These are phyloP conservation scores for Globisporangium echinulatum DNA, from an alignment of 352 stramenopile genomes.

Conservation along the genomic window DNA sequence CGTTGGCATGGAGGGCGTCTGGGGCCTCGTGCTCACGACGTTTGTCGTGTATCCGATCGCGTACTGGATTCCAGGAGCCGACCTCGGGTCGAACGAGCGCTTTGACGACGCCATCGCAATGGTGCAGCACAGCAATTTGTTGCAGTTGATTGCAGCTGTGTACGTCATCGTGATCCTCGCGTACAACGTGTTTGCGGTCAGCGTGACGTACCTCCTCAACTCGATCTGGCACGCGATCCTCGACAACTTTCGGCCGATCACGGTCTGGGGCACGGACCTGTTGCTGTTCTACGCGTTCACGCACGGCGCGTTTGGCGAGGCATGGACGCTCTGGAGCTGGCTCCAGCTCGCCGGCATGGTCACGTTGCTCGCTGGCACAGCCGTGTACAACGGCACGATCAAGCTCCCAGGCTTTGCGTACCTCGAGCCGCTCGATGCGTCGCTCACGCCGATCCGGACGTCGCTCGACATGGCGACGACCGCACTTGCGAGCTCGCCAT, in stretches of 20 bases:
- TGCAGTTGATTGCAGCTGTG: constrained; percentile 66
- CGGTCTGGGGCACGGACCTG: constrained; percentile 93
- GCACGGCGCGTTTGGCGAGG: constrained; percentile 87
- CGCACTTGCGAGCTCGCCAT: constrained; percentile 56
- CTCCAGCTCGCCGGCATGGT: constrained; percentile 93
- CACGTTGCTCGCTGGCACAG: constrained; percentile 92
- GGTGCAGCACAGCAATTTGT: constrained; percentile 55
- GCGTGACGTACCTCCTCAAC: constrained; percentile 95
- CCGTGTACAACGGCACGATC: constrained; percentile 94
- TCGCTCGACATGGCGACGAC: constrained; percentile 44
- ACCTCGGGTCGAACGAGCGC: constrained; percentile 93
- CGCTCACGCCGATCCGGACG: constrained; percentile 63
- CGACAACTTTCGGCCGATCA: constrained; percentile 97
- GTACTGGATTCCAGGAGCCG: constrained; percentile 86
- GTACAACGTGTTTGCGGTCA: constrained; percentile 97
- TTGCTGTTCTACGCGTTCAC: constrained; percentile 96
- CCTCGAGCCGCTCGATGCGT: constrained; percentile 60
- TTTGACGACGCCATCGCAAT: constrained; percentile 78
- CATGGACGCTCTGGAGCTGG: constrained; percentile 93
- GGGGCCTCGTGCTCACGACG: constrained; percentile 91
- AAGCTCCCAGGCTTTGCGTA: constrained; percentile 76
- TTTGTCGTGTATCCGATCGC: constrained; percentile 92
- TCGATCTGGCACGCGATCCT: constrained; percentile 98
- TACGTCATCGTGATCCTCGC: constrained; percentile 92
- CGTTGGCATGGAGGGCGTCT: constrained; percentile 95